These are phyloP conservation scores for Sarcomyxa edulis DNA, from an alignment of 768 basidiomycete species.

Conservation along the genomic window DNA sequence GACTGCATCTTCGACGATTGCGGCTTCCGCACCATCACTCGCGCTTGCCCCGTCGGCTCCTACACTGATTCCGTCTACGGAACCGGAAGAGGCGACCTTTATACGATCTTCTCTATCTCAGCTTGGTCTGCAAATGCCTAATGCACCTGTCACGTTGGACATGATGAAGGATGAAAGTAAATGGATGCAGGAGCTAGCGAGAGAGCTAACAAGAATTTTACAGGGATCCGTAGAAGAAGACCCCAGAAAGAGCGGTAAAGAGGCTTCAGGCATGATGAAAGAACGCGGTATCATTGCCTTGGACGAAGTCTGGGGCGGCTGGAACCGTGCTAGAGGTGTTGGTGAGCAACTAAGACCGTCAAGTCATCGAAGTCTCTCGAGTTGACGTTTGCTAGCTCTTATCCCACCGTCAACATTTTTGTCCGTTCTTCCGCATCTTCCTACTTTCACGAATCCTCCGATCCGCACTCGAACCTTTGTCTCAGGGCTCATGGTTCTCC, in stretches of 20 bases:
- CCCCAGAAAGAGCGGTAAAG: conserved; percentile 15
- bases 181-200: conserved; percentile 78
- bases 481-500: conserved; percentile 76
- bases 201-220: conserved; percentile 75
- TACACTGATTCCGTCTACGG: conserved; percentile 34
- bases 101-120: conserved; percentile 88
- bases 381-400: conserved; percentile 49
- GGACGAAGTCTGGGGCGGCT: conserved; percentile 93
- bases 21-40: conserved; percentile 10
- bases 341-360: conserved; percentile 41
- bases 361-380: background rate
- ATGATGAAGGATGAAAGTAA: conserved; percentile 79
- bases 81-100: conserved; percentile 82
- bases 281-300: conserved; percentile 77
- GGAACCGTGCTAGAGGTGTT: conserved; percentile 91
- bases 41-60: conserved; percentile 20
- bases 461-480: conserved; percentile 64
- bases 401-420: conserved; percentile 86
- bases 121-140: conserved; percentile 74
- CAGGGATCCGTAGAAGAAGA: conserved; percentile 33
- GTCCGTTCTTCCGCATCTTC: conserved; percentile 66
- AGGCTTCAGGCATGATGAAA: conserved; percentile 60
- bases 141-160: conserved; percentile 81
- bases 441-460: conserved; percentile 57
- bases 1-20: conserved; percentile 34